phyloP scores from a whole-genome alignment of 1,284 basidiomycete species.

The Apiotrichum sp. region DNA sequence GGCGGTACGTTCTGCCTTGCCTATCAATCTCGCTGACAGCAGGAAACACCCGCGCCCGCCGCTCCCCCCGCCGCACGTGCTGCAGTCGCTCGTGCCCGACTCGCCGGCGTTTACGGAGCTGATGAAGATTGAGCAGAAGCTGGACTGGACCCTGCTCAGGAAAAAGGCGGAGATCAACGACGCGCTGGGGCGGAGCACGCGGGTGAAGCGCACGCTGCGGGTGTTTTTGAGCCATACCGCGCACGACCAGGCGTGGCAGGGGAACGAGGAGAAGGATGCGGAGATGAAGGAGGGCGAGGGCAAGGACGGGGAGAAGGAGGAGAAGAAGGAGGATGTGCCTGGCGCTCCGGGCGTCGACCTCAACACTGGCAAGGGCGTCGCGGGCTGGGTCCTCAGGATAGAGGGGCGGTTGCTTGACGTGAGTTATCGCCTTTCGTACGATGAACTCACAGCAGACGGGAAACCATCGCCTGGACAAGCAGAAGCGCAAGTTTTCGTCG shows the following conservation, averaged over 20 bases:
- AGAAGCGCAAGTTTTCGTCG: constrained; percentile 73
- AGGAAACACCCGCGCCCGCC: constrained; percentile 38
- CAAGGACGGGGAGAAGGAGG: neutral
- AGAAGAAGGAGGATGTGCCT: neutral
- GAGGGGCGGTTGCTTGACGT: constrained; percentile 74
- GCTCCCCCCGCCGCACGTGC: constrained; percentile 45
- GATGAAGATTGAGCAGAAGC: constrained; percentile 77
- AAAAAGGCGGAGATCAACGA: constrained; percentile 88
- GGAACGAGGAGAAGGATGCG: constrained; percentile 1
- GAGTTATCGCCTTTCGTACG: constrained; percentile 13
- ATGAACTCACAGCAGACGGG: constrained; percentile 21
- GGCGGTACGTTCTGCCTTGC: constrained; percentile 8
- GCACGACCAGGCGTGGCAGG: constrained; percentile 78
- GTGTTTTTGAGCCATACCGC: constrained; percentile 85
- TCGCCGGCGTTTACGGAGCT: constrained; percentile 81
- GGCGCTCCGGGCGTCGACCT: constrained; percentile 45
- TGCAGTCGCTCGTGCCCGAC: constrained; percentile 56
- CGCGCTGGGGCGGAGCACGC: constrained; percentile 51
- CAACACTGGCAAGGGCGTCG: constrained; percentile 67
- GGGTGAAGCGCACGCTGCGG: constrained; percentile 69
- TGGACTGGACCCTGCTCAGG: constrained; percentile 91
- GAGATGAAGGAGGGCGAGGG: constrained; percentile 2
- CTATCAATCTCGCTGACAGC: neutral
- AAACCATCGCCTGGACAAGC: constrained; percentile 65
- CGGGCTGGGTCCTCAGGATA: constrained; percentile 82